phyloP scores from a whole-genome alignment of 2,329 filamentous ascomycete genomes.

The Epichloe amarillans region DNA sequence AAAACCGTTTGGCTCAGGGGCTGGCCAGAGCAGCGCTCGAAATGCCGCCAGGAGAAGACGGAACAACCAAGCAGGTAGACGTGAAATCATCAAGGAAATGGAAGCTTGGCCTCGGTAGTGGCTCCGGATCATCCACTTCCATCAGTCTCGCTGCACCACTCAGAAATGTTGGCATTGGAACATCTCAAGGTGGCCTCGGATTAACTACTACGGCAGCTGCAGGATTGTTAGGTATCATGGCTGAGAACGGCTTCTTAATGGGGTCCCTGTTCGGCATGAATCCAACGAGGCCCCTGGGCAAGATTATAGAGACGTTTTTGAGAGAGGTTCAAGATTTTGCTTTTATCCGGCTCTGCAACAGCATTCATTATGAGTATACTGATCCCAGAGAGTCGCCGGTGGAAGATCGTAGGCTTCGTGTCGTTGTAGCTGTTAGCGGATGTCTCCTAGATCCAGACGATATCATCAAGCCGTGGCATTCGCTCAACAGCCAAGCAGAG shows the following conservation, averaged over 20 bases:
- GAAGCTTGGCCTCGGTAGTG: slow-evolving; percentile 46
- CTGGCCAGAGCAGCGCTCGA: slow-evolving; percentile 60
- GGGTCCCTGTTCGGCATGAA: slow-evolving; percentile 89
- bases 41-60: slow-evolving; percentile 16
- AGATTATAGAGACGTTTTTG: slow-evolving; percentile 80
- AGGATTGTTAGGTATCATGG: slow-evolving; percentile 64
- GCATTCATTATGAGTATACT: slow-evolving; percentile 22
- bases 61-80: slow-evolving; percentile 37
- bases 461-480: slow-evolving; percentile 58
- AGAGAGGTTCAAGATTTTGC: slow-evolving; percentile 82
- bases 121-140: slow-evolving; percentile 29
- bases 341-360: slow-evolving; percentile 59
- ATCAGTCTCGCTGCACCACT: slow-evolving; percentile 66
- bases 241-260: slow-evolving; percentile 66
- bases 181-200: slow-evolving; percentile 63
- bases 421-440: slow-evolving; percentile 74
- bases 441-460: slow-evolving; percentile 66
- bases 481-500: slow-evolving; percentile 60
- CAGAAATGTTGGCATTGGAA: slow-evolving; percentile 65
- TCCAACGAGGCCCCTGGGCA: slow-evolving; percentile 65
- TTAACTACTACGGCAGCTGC: slow-evolving; percentile 63
- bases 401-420: slow-evolving; percentile 54
- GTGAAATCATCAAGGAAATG: slow-evolving; percentile 52
- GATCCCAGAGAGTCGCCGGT: slow-evolving; percentile 39
- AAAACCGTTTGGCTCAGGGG: slow-evolving; percentile 60